Conservation (phyloP, 1,284 basidiomycete species). For the Ceratobasidium sp. region DNA sequence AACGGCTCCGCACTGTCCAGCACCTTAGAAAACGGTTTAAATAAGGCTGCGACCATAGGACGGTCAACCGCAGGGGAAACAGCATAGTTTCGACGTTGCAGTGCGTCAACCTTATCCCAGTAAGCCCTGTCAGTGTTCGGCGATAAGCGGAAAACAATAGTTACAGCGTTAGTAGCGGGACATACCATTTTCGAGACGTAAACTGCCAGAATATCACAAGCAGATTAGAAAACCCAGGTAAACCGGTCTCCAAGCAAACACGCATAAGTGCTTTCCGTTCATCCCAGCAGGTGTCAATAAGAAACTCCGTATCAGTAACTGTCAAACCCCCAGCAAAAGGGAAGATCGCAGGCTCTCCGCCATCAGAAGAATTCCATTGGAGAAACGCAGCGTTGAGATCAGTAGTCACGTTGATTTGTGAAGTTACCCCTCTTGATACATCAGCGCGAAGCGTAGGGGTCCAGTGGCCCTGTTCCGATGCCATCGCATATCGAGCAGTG, state of each 20-base stretch:
- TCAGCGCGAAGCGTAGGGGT: conserved; percentile 1
- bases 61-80: not conserved
- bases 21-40: not conserved
- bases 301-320: not conserved
- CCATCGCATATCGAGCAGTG: not conserved
- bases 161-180: not conserved
- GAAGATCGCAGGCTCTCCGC: not conserved
- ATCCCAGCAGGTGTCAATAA: not conserved
- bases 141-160: not conserved
- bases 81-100: not conserved
- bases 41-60: not conserved
- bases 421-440: not conserved
- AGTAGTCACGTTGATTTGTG: not conserved
- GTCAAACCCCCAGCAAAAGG: conserved; percentile 1
- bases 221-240: conserved; percentile 1
- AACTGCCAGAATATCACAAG: conserved; percentile 13
- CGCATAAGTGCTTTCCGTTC: not conserved
- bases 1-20: too few species aligned
- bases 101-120: not conserved
- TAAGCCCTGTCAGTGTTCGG: not conserved
- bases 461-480: not conserved
- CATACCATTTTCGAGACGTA: not conserved
- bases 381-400: not conserved
- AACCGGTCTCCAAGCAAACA: not conserved
- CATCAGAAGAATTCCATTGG: not conserved